phyloP scores from a whole-genome alignment of 2,329 filamentous ascomycete genomes.

The Nemania abortiva region DNA sequence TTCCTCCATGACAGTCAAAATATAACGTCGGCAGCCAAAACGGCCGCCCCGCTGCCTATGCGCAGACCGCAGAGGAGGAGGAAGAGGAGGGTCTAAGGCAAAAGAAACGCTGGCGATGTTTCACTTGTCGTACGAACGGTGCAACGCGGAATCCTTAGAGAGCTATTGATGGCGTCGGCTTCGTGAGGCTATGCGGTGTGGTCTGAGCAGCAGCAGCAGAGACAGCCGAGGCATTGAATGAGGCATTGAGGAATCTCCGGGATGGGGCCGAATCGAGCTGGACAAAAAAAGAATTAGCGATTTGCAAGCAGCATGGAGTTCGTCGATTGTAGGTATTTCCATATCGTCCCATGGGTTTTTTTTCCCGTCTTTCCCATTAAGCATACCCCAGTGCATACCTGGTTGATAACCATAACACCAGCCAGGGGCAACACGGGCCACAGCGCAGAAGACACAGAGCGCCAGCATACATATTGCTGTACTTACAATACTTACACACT shows the following conservation, averaged over 20 bases:
- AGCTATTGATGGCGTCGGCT: slow-evolving; percentile 25
- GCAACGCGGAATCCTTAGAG: slow-evolving; percentile 28
- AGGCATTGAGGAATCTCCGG: slow-evolving; percentile 35
- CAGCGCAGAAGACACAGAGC: slow-evolving; percentile 17
- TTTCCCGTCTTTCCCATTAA: slow-evolving; percentile 10
- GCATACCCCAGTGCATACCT: slow-evolving; percentile 7
- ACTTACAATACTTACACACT: background rate
- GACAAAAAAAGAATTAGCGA: slow-evolving; percentile 7
- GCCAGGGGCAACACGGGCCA: slow-evolving; percentile 36
- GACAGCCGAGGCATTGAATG: slow-evolving; percentile 32
- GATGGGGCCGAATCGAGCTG: slow-evolving; percentile 31
- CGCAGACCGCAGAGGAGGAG: slow-evolving; percentile 8
- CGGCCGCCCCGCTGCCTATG: slow-evolving; percentile 29
- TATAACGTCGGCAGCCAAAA: slow-evolving; percentile 14
- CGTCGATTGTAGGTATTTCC: slow-evolving; percentile 23
- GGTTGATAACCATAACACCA: slow-evolving; percentile 5
- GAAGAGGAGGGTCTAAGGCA: slow-evolving; percentile 12
- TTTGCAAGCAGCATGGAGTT: slow-evolving; percentile 23
- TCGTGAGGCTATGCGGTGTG: slow-evolving; percentile 34
- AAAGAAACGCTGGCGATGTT: slow-evolving; percentile 30
- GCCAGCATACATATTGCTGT: slow-evolving; percentile 15
- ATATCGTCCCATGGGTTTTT: slow-evolving; percentile 18
- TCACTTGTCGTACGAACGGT: slow-evolving; percentile 35
- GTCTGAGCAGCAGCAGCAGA: slow-evolving; percentile 13
- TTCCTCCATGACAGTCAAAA: slow-evolving; percentile 27